Percentiles rank a stretch among this genome's conserved stretches.
Evolutionary conservation across 345 rosid species (phyloP).

Genomic region (Citrus inodora): DNA sequence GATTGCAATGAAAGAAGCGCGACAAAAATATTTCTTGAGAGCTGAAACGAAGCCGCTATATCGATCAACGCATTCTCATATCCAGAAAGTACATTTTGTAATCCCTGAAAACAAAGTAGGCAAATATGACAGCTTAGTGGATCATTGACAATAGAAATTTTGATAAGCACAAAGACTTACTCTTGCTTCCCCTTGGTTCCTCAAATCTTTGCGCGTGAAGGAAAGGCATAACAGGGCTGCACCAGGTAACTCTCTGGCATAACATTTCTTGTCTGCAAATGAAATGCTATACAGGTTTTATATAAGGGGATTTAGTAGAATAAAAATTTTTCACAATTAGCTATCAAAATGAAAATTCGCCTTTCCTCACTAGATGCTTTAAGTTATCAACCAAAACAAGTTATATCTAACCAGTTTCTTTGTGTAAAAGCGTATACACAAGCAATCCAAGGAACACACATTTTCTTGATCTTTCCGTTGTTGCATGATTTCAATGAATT

Average conservation of each 20-base stretch:
- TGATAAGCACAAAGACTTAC: slow-evolving; percentile 35
- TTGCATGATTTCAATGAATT: background rate
- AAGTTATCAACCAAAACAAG: background rate
- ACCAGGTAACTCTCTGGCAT: slow-evolving; percentile 66
- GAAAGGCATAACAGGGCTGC: slow-evolving; percentile 75
- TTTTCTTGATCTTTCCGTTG: background rate
- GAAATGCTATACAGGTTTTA: slow-evolving; percentile 10
- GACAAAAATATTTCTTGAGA: slow-evolving; percentile 71
- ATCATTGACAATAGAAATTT: slow-evolving; percentile 11
- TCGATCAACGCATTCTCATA: slow-evolving; percentile 60
- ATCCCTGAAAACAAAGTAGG: slow-evolving; percentile 36
- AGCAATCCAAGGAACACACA: background rate
- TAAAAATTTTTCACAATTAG: background rate
- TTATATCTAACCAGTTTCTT: background rate
- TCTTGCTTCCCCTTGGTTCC: slow-evolving; percentile 32
- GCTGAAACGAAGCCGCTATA: slow-evolving; percentile 71
- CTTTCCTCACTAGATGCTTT: background rate
- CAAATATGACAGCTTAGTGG: slow-evolving; percentile 15
- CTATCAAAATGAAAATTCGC: background rate
- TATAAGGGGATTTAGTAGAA: slow-evolving; percentile 1
- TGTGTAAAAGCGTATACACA: background rate
- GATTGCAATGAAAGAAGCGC: slow-evolving; percentile 88
- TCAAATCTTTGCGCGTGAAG: slow-evolving; percentile 49
- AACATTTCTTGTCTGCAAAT: slow-evolving; percentile 52
- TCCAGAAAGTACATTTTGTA: slow-evolving; percentile 49